Evolutionary conservation across 2,329 filamentous ascomycete species (phyloP), one percentile per base, ranked within the genome.

Genomic region (Ilyonectria mors-panacis): DNA sequence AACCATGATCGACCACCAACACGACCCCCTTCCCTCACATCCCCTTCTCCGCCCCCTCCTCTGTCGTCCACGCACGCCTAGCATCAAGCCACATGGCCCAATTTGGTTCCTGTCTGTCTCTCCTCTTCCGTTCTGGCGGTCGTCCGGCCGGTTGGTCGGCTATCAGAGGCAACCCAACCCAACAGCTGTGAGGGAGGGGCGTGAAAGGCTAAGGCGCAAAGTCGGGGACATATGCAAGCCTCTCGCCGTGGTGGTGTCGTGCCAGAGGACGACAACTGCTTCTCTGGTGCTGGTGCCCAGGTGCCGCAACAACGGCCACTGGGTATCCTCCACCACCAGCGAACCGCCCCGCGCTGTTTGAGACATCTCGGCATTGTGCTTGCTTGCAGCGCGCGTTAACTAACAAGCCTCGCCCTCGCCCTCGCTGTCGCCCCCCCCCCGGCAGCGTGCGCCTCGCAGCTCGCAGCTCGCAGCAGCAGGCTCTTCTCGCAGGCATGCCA

Each of bases 1-100:
- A 73, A 73, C 71, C 68, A 73, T 73, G 71, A 73, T 73, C 71
- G 67, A 54, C 71, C 69, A 66, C 64, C 62, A 66, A 62, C 56
- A 60, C 57, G 51, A 51, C 65, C 60, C 66, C 65, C 28, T 39
- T 45, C 12, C 19, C 37, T 17, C 28, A 37, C 26, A 28, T 47
- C 28, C 50, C 50, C 63, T 28, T 45, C 63, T 39, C 63, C 50
- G 50, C 57, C 30, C 37, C 47, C 53, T 28, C 55, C 57, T 44
- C 50, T 13, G 42, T 35, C 47, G 48, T 55, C 62, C 44, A 63
- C 59, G 26, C 59, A 59, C 59, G 48, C 51, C 48, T 57, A 45
- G 23, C 65, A 54, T 58, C 67, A 57, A 70, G 64, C 64, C 66
- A 72, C 70, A 66, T 62, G 42, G 53, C 60, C 58, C 59, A 56